A percentile compares a stretch with the other conserved stretches of the same genome.
Conservation (phyloP, 2,329 filamentous ascomycete species). For the Exophiala spinifera region DNA sequence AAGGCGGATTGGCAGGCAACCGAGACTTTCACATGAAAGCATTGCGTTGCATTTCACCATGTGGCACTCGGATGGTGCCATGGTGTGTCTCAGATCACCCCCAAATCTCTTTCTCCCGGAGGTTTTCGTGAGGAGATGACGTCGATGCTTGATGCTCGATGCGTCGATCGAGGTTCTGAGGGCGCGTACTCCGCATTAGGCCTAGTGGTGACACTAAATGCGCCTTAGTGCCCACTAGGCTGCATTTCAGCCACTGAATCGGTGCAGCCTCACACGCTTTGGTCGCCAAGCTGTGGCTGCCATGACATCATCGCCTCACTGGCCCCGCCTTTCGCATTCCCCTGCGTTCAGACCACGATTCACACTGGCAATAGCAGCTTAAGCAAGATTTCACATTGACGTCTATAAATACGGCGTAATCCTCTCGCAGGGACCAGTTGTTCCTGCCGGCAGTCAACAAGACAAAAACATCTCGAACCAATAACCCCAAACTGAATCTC, state of each 20-base stretch:
- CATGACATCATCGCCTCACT: constrained; percentile 1
- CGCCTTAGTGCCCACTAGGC: too few species aligned
- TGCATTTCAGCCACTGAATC: too few species aligned
- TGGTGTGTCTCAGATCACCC: background rate
- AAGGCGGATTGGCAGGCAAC: background rate
- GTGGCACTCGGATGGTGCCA: background rate
- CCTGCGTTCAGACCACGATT: background rate
- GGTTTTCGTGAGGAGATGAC: background rate
- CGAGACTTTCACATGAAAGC: background rate
- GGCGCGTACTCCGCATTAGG: background rate
- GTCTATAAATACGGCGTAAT: background rate
- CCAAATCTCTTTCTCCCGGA: too few species aligned
- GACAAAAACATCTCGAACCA: too few species aligned
- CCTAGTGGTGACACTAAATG: too few species aligned
- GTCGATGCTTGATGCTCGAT: background rate
- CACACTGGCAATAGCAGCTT: background rate
- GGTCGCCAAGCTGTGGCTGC: background rate
- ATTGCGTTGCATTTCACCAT: background rate
- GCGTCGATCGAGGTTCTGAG: background rate
- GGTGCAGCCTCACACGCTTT: background rate
- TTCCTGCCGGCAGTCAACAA: background rate
- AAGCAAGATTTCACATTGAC: background rate
- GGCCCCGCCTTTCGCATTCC: background rate
- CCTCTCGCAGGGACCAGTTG: background rate
- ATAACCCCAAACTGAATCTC: too few species aligned